Percentiles rank a stretch among this genome's conserved stretches.
These are phyloP conservation scores for Cercophora scortea DNA, from an alignment of 495 filamentous ascomycete species.

Conservation along the genomic window DNA sequence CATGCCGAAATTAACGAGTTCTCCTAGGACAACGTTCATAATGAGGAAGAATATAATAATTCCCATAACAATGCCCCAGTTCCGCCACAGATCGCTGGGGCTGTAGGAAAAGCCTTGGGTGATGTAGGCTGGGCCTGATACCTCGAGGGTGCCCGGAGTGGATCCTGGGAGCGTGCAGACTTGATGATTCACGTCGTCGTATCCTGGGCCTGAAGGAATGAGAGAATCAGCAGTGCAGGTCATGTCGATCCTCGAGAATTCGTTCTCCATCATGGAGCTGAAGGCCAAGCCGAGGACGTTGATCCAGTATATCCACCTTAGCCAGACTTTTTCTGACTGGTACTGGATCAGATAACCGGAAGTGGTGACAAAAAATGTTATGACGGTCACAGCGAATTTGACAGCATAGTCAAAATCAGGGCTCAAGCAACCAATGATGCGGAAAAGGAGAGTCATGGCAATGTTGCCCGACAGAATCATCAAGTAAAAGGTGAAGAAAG, in stretches of 20 bases:
- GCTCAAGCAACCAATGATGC: constrained; percentile 68
- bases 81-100: constrained; percentile 58
- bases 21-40: constrained; percentile 64
- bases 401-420: constrained; percentile 83
- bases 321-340: constrained; percentile 60
- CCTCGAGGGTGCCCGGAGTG: constrained; percentile 47
- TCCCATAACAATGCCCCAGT: constrained; percentile 66
- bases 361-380: constrained; percentile 72
- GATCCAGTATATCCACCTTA: constrained; percentile 76
- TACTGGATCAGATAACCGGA: constrained; percentile 76
- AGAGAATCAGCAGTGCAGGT: constrained; percentile 56
- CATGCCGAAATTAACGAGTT: constrained; percentile 66
- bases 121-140: constrained; percentile 58
- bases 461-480: constrained; percentile 64
- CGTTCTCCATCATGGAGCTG: constrained; percentile 72
- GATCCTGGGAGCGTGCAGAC: constrained; percentile 68
- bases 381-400: constrained; percentile 67
- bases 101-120: constrained; percentile 54
- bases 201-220: constrained; percentile 56
- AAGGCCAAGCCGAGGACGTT: constrained; percentile 72
- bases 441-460: constrained; percentile 73
- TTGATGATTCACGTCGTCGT: constrained; percentile 59
- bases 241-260: constrained; percentile 58
- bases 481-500: constrained; percentile 74
- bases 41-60: constrained; percentile 61